Evolutionary conservation across 2,329 filamentous ascomycete genomes (phyloP).

Genomic region (Pseudogymnoascus sp.): DNA sequence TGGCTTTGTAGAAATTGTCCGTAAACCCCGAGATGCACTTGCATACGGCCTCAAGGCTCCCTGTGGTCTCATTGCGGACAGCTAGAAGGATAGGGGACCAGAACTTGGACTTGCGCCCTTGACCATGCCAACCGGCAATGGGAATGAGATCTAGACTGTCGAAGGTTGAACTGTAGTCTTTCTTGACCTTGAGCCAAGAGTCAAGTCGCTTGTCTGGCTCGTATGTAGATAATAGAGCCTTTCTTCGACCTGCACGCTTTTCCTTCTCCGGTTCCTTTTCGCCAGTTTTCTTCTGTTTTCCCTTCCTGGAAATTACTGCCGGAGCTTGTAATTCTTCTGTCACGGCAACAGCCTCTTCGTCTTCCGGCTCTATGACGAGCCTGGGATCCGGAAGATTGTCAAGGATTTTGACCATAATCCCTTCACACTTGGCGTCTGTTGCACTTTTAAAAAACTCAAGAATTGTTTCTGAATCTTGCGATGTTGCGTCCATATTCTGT

Average conservation of each 20-base stretch:
- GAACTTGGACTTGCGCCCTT: slow-evolving; percentile 88
- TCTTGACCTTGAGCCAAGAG: slow-evolving; percentile 98
- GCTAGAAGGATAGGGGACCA: slow-evolving; percentile 93
- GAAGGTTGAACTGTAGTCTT: slow-evolving; percentile 82
- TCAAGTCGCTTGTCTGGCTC: slow-evolving; percentile 95
- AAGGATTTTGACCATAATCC: slow-evolving; percentile 96
- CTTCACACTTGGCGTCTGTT: slow-evolving; percentile 81
- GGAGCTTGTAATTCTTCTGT: slow-evolving; percentile 20
- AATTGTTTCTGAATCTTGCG: slow-evolving; percentile 73
- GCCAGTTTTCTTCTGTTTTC: slow-evolving; percentile 29
- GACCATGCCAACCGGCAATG: slow-evolving; percentile 85
- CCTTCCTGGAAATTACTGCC: slow-evolving; percentile 27
- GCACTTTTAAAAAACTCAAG: slow-evolving; percentile 87
- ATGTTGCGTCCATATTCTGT: slow-evolving; percentile 75
- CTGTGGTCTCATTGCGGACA: slow-evolving; percentile 79
- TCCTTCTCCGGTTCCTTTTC: slow-evolving; percentile 36
- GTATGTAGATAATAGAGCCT: slow-evolving; percentile 84
- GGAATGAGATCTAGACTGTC: slow-evolving; percentile 91
- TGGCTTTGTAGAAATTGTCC: slow-evolving; percentile 83
- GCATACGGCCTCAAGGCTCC: slow-evolving; percentile 78
- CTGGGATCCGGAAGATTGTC: slow-evolving; percentile 62
- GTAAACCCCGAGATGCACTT: slow-evolving; percentile 98
- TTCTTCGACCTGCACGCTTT: slow-evolving; percentile 52
- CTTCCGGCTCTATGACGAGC: slow-evolving; percentile 31
- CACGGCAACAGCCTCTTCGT: slow-evolving; percentile 24